These are phyloP conservation scores for Gynostemma pentaphyllum DNA, from an alignment of 306 rosid species.

Conservation along the genomic window DNA sequence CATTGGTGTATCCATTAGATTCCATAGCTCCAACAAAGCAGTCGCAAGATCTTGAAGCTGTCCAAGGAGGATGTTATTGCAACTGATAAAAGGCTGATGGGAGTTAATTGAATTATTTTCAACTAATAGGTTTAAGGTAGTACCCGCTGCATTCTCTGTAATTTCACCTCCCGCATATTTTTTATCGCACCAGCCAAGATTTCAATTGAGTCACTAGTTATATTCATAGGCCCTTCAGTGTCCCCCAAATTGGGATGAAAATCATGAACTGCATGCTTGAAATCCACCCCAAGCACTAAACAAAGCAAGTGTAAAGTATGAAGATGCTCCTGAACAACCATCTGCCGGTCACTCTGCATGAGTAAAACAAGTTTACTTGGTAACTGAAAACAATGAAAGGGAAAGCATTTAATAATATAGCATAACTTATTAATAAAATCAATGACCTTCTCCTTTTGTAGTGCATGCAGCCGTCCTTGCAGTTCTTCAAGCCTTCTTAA, in stretches of 20 bases:
- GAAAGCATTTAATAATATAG: not conserved
- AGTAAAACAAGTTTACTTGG: not conserved
- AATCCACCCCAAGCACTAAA: slow-evolving; percentile 38
- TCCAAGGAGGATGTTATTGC: slow-evolving; percentile 10
- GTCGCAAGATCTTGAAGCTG: slow-evolving; percentile 54
- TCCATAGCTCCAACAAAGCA: slow-evolving; percentile 58
- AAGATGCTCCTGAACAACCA: slow-evolving; percentile 31
- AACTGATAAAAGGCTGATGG: not conserved
- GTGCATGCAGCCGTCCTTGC: slow-evolving; percentile 19
- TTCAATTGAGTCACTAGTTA: slow-evolving; percentile 34
- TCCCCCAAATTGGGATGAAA: slow-evolving; percentile 32
- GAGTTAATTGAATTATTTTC: not conserved
- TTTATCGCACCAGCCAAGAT: slow-evolving; percentile 31
- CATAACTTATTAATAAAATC: not conserved
- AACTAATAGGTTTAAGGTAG: not conserved
- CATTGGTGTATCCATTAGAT: slow-evolving; percentile 57
- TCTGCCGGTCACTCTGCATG: slow-evolving; percentile 39
- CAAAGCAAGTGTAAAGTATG: slow-evolving; percentile 21
- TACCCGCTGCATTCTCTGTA: slow-evolving; percentile 54
- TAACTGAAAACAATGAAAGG: not conserved
- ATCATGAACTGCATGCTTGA: slow-evolving; percentile 18
- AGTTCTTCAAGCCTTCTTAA: slow-evolving; percentile 40
- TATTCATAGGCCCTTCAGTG: slow-evolving; percentile 18
- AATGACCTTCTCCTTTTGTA: slow-evolving; percentile 58
- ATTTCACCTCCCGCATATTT: slow-evolving; percentile 42